Evolutionary conservation across 306 rosid genomes (phyloP).

Genomic region (Arachis hypogaea): DNA sequence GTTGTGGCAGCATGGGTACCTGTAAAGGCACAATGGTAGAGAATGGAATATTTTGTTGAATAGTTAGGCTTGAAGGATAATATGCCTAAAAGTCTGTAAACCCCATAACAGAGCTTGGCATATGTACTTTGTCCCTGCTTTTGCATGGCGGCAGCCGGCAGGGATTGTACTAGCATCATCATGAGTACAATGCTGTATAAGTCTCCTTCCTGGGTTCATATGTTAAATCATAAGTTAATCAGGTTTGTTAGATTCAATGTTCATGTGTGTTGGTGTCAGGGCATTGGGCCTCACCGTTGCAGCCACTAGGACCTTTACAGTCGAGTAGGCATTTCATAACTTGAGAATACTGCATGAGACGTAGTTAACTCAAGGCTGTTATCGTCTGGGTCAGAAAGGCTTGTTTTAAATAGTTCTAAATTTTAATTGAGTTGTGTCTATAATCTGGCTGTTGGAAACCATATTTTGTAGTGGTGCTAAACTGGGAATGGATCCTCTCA

Average conservation of each 20-base stretch:
- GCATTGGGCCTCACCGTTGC: background rate
- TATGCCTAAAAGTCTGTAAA: background rate
- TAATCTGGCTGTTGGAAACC: conserved; percentile 15
- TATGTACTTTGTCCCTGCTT: background rate
- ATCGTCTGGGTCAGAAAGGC: conserved; percentile 18
- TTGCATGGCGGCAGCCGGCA: background rate
- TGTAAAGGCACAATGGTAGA: background rate
- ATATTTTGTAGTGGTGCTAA: conserved; percentile 6
- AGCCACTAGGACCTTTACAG: background rate
- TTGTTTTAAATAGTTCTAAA: conserved; percentile 19
- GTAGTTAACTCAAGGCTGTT: conserved; percentile 24
- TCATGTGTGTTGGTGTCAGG: background rate
- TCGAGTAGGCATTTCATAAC: background rate
- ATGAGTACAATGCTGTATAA: background rate
- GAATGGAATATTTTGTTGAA: background rate
- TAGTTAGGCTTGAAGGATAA: background rate
- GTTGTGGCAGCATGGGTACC: background rate
- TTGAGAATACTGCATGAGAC: background rate
- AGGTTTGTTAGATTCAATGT: background rate
- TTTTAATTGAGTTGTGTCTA: background rate
- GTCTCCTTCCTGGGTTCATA: background rate
- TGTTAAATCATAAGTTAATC: background rate
- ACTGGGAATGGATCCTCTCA: background rate
- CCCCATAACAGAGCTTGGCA: background rate
- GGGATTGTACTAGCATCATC: background rate